Evolutionary conservation across 768 basidiomycete genomes (phyloP).

Genomic region (Rhodotorula toruloides): DNA sequence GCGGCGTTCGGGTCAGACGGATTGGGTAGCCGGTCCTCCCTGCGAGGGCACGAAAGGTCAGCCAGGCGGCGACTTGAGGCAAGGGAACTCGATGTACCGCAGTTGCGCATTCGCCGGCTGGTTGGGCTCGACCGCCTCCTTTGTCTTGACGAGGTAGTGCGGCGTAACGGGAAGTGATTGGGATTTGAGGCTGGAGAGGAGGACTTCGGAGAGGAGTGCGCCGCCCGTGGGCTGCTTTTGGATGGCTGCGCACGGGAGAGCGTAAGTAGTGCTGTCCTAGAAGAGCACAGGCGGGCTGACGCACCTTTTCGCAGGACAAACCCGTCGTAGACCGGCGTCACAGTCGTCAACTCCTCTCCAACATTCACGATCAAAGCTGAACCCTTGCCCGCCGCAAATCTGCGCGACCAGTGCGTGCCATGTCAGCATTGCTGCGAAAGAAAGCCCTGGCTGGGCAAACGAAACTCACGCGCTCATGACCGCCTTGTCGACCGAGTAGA

Average conservation of each 20-base stretch:
- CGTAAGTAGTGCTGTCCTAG: background rate
- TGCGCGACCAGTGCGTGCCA: slow-evolving; percentile 48
- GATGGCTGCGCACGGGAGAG: slow-evolving; percentile 57
- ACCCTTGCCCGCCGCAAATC: slow-evolving; percentile 93
- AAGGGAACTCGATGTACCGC: slow-evolving; percentile 61
- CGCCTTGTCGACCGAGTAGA: slow-evolving; percentile 91
- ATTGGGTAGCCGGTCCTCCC: slow-evolving; percentile 26
- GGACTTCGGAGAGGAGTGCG: slow-evolving; percentile 65
- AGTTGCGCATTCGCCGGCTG: slow-evolving; percentile 62
- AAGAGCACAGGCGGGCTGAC: background rate
- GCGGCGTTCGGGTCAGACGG: slow-evolving; percentile 44
- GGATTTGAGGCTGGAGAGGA: slow-evolving; percentile 25
- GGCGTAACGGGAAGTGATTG: slow-evolving; percentile 61
- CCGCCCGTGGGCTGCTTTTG: slow-evolving; percentile 50
- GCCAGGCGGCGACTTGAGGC: slow-evolving; percentile 36
- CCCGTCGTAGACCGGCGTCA: slow-evolving; percentile 93
- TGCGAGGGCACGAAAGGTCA: background rate
- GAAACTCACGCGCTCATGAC: slow-evolving; percentile 78
- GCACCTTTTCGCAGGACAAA: slow-evolving; percentile 92
- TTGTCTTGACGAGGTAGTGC: slow-evolving; percentile 79
- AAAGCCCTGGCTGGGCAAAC: background rate
- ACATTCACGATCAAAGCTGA: slow-evolving; percentile 95
- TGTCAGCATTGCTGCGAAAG: background rate
- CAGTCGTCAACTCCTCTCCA: slow-evolving; percentile 79
- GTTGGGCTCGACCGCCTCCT: slow-evolving; percentile 64